phyloP scores from a whole-genome alignment of 192 early-diverging fungal genomes.

The Coemansia sp. region DNA sequence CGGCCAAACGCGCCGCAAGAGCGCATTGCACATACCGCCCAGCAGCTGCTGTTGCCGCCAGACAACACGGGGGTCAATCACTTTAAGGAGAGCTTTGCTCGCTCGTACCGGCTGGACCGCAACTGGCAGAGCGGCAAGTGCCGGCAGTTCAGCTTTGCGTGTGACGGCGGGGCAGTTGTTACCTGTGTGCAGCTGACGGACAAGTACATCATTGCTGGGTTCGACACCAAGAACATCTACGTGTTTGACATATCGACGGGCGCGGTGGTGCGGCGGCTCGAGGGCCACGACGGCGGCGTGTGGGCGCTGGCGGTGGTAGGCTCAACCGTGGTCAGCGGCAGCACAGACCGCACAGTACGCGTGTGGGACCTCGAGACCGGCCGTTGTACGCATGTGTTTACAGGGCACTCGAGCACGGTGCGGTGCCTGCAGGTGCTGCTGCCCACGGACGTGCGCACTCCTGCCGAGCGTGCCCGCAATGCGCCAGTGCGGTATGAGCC shows the following conservation, averaged over 20 bases:
- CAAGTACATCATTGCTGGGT: constrained; percentile 93
- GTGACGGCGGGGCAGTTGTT: constrained; percentile 80
- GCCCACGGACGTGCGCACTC: constrained; percentile 57
- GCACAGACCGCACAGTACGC: constrained; percentile 91
- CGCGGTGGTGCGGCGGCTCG: constrained; percentile 64
- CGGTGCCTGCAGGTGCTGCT: constrained; percentile 88
- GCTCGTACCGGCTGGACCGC: constrained; percentile 73
- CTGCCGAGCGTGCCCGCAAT: constrained; percentile 32
- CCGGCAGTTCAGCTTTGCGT: constrained; percentile 74
- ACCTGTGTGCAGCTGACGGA: constrained; percentile 96
- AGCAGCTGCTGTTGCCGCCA: constrained; percentile 1
- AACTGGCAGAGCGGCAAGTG: constrained; percentile 80
- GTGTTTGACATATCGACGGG: constrained; percentile 90
- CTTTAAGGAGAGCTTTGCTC: constrained; percentile 78
- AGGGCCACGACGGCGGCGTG: constrained; percentile 92
- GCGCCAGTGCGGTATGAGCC: constrained; percentile 58
- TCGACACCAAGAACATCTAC: constrained; percentile 89
- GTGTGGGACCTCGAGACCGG: constrained; percentile 96
- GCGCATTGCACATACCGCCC: constrained; percentile 5
- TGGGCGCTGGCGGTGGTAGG: constrained; percentile 95
- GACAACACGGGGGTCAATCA: constrained; percentile 35
- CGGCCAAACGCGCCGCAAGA: constrained; percentile 10
- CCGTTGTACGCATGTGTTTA: constrained; percentile 87
- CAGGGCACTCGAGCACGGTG: constrained; percentile 93
- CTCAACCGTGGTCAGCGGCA: constrained; percentile 87